phyloP scores from a whole-genome alignment of 495 filamentous ascomycete species.

The Trichoderma gamsii region DNA sequence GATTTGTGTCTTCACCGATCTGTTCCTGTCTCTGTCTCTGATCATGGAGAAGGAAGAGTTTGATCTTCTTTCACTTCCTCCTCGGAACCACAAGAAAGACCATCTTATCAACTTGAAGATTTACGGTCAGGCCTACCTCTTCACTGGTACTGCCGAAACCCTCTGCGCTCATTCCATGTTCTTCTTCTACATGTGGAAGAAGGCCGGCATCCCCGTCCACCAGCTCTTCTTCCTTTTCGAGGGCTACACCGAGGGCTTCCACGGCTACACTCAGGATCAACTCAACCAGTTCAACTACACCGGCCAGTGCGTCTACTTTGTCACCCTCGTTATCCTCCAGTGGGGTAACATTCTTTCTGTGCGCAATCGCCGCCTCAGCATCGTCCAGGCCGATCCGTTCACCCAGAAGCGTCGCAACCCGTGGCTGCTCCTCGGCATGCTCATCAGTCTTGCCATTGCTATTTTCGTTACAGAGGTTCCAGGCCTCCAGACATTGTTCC shows the following conservation, averaged over 20 bases:
- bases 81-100: conserved; percentile 54
- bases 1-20: conserved; percentile 66
- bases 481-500: conserved; percentile 42
- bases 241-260: conserved; percentile 36
- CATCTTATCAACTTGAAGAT: conserved; percentile 60
- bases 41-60: conserved; percentile 69
- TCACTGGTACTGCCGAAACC: conserved; percentile 57
- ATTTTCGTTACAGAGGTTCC: conserved; percentile 49
- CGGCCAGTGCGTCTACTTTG: conserved; percentile 52
- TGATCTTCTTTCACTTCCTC: conserved; percentile 55
- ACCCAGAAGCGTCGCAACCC: conserved; percentile 43
- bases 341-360: conserved; percentile 48
- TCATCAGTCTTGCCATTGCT: conserved; percentile 43
- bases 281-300: conserved; percentile 54
- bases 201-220: conserved; percentile 49
- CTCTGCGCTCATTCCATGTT: conserved; percentile 56
- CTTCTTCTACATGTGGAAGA: conserved; percentile 57
- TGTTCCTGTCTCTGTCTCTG: conserved; percentile 56
- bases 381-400: conserved; percentile 48
- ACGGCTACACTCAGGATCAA: conserved; percentile 41
- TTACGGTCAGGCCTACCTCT: conserved; percentile 56
- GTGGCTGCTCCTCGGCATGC: conserved; percentile 40
- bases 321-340: conserved; percentile 55
- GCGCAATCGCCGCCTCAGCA: conserved; percentile 44
- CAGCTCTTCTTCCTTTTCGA: conserved; percentile 58